These are phyloP conservation scores for Fusarium sp. DNA, from an alignment of 2,329 filamentous ascomycete species.

Conservation along the genomic window DNA sequence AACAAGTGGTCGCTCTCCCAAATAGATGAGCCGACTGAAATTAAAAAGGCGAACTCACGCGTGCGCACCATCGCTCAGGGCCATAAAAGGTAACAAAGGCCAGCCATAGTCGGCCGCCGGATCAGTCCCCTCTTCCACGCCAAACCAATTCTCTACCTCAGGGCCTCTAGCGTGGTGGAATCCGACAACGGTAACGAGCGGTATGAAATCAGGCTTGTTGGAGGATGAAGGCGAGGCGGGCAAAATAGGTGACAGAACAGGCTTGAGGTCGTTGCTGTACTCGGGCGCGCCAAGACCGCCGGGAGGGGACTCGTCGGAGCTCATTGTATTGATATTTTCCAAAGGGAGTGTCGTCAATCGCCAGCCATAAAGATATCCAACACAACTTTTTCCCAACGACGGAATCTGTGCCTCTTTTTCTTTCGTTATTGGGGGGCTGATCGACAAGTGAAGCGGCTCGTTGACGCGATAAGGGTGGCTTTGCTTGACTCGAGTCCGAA, in stretches of 20 bases:
- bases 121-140: slow-evolving; percentile 77
- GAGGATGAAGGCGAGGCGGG: slow-evolving; percentile 48
- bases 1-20: background rate
- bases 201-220: slow-evolving; percentile 61
- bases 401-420: background rate
- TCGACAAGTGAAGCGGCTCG: slow-evolving; percentile 7
- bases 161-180: slow-evolving; percentile 90
- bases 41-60: slow-evolving; percentile 67
- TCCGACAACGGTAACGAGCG: slow-evolving; percentile 82
- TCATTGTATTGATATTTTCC: slow-evolving; percentile 40
- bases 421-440: background rate
- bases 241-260: slow-evolving; percentile 49
- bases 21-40: background rate
- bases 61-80: slow-evolving; percentile 93
- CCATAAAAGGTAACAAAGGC: slow-evolving; percentile 95
- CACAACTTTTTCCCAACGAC: background rate
- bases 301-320: slow-evolving; percentile 43
- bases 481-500: slow-evolving; percentile 11
- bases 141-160: slow-evolving; percentile 94
- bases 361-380: slow-evolving; percentile 39
- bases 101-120: slow-evolving; percentile 88
- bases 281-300: slow-evolving; percentile 40
- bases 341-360: slow-evolving; percentile 10
- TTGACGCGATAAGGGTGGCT: slow-evolving; percentile 22
- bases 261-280: slow-evolving; percentile 42